These are phyloP conservation scores for Emmonsia crescens DNA, from an alignment of 2,329 filamentous ascomycete species.

Conservation along the genomic window DNA sequence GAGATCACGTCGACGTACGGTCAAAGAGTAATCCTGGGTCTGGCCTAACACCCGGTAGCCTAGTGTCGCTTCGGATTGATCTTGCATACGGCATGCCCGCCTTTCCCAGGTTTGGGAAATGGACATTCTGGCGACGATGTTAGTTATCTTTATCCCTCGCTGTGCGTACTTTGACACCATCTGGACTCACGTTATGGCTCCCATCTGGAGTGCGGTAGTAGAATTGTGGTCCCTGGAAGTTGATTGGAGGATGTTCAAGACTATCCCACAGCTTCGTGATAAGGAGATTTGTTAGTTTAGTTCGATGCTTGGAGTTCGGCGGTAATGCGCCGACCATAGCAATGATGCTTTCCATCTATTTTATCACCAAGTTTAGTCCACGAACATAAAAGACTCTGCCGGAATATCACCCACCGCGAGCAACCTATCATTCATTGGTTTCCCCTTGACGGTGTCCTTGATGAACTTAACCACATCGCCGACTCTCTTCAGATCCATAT, in stretches of 20 bases:
- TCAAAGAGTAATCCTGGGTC: slow-evolving; percentile 17
- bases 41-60: slow-evolving; percentile 10
- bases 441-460: slow-evolving; percentile 4
- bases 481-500: slow-evolving; percentile 5
- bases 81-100: slow-evolving; percentile 17
- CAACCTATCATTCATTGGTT: slow-evolving; percentile 6
- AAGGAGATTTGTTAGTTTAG: slow-evolving; percentile 18
- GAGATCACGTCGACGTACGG: slow-evolving; percentile 4
- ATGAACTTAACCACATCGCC: slow-evolving; percentile 3
- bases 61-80: slow-evolving; percentile 10
- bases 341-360: slow-evolving; percentile 20
- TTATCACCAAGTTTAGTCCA: background rate
- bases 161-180: background rate
- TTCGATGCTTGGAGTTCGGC: slow-evolving; percentile 13
- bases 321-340: slow-evolving; percentile 19
- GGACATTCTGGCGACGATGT: slow-evolving; percentile 7
- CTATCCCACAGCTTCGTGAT: slow-evolving; percentile 23
- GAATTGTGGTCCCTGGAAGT: slow-evolving; percentile 20
- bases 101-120: slow-evolving; percentile 15
- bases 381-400: background rate
- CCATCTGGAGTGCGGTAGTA: slow-evolving; percentile 23
- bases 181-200: slow-evolving; percentile 6
- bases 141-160: background rate
- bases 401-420: slow-evolving; percentile 3
- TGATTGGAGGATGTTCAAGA: slow-evolving; percentile 24